phyloP scores from a whole-genome alignment of 345 rosid species.

The Eucalyptus pauciflora region DNA sequence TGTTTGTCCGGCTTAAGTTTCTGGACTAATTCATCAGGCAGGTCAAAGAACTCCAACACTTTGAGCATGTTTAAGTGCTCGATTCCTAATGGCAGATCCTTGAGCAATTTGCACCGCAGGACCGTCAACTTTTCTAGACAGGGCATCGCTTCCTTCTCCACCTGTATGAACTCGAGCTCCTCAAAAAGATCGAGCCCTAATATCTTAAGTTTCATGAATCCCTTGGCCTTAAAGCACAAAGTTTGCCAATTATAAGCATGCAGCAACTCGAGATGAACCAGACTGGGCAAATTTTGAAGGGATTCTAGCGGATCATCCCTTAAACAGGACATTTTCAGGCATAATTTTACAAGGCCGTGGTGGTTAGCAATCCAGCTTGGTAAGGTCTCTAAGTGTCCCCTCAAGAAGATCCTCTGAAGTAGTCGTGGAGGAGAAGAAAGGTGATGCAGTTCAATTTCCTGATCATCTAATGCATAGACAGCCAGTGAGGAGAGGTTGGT shows the following conservation, averaged over 20 bases:
- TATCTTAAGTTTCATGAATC: constrained; percentile 15
- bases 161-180: constrained; percentile 1
- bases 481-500: constrained; percentile 20
- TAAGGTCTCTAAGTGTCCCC: constrained; percentile 9
- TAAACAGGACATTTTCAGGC: constrained; percentile 11
- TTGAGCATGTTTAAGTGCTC: constrained; percentile 13
- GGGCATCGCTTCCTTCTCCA: constrained; percentile 19
- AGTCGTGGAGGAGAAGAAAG: constrained; percentile 13
- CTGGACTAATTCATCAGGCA: constrained; percentile 15
- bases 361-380: constrained; percentile 15
- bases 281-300: constrained; percentile 18
- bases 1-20: not conserved
- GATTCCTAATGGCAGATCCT: constrained; percentile 11
- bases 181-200: constrained; percentile 19
- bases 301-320: constrained; percentile 15
- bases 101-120: constrained; percentile 8
- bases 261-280: constrained; percentile 18
- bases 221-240: constrained; percentile 5
- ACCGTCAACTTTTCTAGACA: constrained; percentile 8
- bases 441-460: constrained; percentile 15
- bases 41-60: constrained; percentile 17
- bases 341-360: constrained; percentile 4
- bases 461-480: constrained; percentile 6
- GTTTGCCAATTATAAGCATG: constrained; percentile 7
- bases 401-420: constrained; percentile 13